phyloP scores from a whole-genome alignment of 75 land plant genomes.

The Pinus albicaulis region DNA sequence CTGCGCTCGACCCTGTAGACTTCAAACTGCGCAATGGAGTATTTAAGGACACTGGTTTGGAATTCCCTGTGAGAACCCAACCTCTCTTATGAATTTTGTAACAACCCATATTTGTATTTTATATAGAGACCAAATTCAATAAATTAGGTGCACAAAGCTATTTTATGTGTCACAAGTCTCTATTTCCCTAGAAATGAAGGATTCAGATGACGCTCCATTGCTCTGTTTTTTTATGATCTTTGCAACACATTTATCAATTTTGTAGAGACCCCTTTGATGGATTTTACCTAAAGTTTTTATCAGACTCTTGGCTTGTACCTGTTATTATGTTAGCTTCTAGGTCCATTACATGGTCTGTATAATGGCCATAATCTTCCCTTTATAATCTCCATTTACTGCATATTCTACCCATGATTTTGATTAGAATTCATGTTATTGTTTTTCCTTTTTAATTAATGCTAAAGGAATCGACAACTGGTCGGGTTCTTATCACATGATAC shows the following conservation, averaged over 20 bases:
- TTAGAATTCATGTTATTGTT: too few relatives aligned
- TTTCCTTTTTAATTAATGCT: too few relatives aligned
- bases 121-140: neutral
- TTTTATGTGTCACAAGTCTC: neutral
- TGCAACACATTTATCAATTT: neutral
- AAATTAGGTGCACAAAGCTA: neutral
- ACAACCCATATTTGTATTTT: neutral
- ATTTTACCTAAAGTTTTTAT: neutral
- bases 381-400: too few relatives aligned
- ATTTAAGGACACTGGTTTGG: too few relatives aligned
- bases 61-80: conserved; percentile 36
- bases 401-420: too few relatives aligned
- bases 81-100: neutral
- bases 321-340: neutral
- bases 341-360: neutral
- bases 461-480: too few relatives aligned
- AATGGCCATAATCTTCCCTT: neutral
- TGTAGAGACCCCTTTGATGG: neutral
- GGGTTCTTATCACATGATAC: too few relatives aligned
- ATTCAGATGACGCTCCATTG: neutral
- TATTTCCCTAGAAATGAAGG: neutral
- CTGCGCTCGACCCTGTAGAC: too few relatives aligned
- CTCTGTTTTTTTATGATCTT: neutral
- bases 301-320: neutral
- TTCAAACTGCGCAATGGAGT: too few relatives aligned